phyloP scores from a whole-genome alignment of 345 rosid genomes.

The Rhizophora apiculata region DNA sequence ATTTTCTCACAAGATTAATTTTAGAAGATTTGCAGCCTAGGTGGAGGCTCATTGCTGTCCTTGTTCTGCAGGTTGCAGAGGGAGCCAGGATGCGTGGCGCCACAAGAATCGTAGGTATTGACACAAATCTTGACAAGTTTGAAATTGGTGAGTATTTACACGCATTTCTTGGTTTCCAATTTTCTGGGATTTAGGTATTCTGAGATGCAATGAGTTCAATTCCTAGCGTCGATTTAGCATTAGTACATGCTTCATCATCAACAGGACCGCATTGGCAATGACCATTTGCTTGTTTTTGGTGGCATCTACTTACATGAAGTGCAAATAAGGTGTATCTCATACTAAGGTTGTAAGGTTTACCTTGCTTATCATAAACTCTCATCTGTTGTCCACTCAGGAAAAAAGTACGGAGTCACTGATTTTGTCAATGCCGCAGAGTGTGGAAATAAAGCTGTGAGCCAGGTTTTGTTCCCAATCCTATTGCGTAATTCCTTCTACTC shows the following conservation, averaged over 20 bases:
- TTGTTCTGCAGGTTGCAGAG: slow-evolving; percentile 62
- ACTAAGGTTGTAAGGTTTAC: neutral
- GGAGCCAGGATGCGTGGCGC: slow-evolving; percentile 84
- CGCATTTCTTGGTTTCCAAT: neutral
- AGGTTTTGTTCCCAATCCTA: slow-evolving; percentile 37
- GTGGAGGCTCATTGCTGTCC: neutral
- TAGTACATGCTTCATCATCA: neutral
- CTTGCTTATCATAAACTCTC: neutral
- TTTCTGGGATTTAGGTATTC: too few species aligned
- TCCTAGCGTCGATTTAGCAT: too few species aligned
- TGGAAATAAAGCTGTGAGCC: slow-evolving; percentile 50
- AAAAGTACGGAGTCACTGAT: slow-evolving; percentile 71
- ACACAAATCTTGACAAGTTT: slow-evolving; percentile 60
- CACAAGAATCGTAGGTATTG: slow-evolving; percentile 69
- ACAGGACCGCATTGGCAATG: neutral
- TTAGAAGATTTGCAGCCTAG: neutral
- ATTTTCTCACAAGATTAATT: neutral
- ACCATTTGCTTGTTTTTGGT: neutral
- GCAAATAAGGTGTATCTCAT: neutral
- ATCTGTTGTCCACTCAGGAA: slow-evolving; percentile 34
- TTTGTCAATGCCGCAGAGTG: slow-evolving; percentile 52
- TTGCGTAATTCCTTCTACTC: neutral
- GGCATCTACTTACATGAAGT: neutral
- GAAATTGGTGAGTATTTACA: slow-evolving; percentile 50
- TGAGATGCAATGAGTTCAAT: too few species aligned